Evolutionary conservation across 2,329 filamentous ascomycete species (phyloP).

Genomic region (Ophiostoma novo-ulmi): DNA sequence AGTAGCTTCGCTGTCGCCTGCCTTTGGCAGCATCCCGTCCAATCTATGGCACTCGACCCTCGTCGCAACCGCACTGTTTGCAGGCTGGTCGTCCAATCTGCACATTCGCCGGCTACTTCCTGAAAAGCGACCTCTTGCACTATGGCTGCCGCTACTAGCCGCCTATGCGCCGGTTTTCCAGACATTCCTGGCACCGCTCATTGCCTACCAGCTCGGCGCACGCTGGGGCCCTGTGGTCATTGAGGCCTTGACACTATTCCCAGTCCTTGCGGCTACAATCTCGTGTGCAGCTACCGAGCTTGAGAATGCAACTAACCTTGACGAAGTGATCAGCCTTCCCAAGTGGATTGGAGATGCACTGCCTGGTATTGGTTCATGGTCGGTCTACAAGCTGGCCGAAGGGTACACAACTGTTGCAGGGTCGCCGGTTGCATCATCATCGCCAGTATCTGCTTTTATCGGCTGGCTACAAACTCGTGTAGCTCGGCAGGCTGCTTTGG

Average conservation of each 20-base stretch:
- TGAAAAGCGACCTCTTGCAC: conserved; percentile 41
- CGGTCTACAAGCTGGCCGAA: conserved; percentile 55
- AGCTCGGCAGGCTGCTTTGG: conserved; percentile 65
- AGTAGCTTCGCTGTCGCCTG: conserved; percentile 72
- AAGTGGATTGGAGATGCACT: conserved; percentile 56
- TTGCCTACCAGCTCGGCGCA: conserved; percentile 49
- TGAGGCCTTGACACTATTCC: conserved; percentile 67
- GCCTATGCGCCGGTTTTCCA: conserved; percentile 66
- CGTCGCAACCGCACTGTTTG: conserved; percentile 60
- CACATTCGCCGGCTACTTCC: conserved; percentile 47
- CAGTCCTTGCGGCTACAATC: conserved; percentile 59
- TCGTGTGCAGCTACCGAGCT: conserved; percentile 60
- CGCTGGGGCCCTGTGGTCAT: conserved; percentile 69
- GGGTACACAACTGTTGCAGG: conserved; percentile 32
- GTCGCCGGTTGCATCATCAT: conserved; percentile 36
- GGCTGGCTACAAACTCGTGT: conserved; percentile 50
- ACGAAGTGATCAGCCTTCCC: conserved; percentile 50
- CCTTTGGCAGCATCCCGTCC: conserved; percentile 80
- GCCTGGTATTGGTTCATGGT: conserved; percentile 62
- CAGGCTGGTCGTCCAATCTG: conserved; percentile 66
- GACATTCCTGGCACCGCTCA: conserved; percentile 1
- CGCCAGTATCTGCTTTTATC: conserved; percentile 51
- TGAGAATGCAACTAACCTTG: conserved; percentile 44
- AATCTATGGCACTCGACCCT: conserved; percentile 64
- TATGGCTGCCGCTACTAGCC: conserved; percentile 67